A percentile compares a stretch with the other conserved stretches of the same genome.
Conservation (phyloP, 257 asterid species). For the Mentha longifolia region DNA sequence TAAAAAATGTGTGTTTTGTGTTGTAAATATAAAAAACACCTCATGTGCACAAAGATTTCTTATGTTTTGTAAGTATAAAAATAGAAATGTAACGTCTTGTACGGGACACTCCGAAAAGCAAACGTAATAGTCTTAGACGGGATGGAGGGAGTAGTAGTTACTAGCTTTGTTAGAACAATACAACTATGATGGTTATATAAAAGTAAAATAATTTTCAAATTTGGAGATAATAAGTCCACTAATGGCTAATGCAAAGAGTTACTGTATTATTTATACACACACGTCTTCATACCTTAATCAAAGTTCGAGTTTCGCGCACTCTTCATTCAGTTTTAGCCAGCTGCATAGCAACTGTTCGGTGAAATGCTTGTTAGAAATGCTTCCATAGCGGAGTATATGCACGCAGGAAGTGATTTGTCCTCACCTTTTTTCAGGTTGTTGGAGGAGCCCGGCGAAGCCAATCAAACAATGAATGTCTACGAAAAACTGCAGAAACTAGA, state of each 20-base stretch:
- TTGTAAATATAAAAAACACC: too few species aligned
- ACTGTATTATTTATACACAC: too few species aligned
- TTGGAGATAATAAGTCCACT: not conserved
- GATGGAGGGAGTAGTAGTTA: too few species aligned
- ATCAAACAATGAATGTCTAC: not conserved
- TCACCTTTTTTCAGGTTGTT: conserved; percentile 31
- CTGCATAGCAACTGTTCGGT: not conserved
- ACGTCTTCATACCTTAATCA: not conserved
- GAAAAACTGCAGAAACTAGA: not conserved
- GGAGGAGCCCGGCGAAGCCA: not conserved
- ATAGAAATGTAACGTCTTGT: too few species aligned
- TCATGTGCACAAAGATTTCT: too few species aligned
- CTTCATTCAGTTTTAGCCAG: not conserved
- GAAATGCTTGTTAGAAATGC: not conserved
- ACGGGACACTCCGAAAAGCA: too few species aligned
- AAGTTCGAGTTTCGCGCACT: not conserved
- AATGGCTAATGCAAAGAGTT: too few species aligned
- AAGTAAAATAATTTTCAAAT: too few species aligned
- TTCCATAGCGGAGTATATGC: not conserved
- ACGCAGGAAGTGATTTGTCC: not conserved
- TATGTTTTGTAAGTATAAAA: too few species aligned
- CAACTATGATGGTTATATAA: not conserved
- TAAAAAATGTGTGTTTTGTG: too few species aligned
- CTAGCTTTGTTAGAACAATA: not conserved
- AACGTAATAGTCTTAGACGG: too few species aligned